Conservation (phyloP, 2,329 filamentous ascomycete species). For the Zasmidium citrigriseum region DNA sequence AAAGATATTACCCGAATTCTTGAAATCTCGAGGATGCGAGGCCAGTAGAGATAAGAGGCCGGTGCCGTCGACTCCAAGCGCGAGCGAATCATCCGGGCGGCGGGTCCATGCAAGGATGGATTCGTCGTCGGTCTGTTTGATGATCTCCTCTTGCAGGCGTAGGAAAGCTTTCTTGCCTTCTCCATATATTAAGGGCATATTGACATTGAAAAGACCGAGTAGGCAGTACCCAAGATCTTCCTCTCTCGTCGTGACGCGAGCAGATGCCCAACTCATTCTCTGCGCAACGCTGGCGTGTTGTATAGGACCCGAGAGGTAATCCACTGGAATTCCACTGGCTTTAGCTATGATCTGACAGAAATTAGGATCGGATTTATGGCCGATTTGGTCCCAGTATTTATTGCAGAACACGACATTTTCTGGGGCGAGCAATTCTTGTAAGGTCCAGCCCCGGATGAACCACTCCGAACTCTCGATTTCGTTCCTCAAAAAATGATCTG, state of each 20-base stretch:
- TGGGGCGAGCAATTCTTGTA: constrained; percentile 19
- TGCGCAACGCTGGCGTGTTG: background rate
- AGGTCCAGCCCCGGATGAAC: constrained; percentile 1
- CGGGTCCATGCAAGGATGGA: constrained; percentile 4
- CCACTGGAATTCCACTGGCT: background rate
- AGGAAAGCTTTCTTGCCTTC: constrained; percentile 8
- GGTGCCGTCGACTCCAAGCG: too few species aligned
- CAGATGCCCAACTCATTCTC: constrained; percentile 16
- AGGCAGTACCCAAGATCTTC: constrained; percentile 50
- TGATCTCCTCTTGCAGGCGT: constrained; percentile 10
- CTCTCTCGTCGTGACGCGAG: constrained; percentile 10
- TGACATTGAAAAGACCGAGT: constrained; percentile 46
- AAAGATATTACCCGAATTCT: background rate
- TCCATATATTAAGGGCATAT: constrained; percentile 35
- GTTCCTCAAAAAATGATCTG: background rate
- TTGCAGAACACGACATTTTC: constrained; percentile 13
- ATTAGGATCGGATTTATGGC: background rate
- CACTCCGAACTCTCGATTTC: background rate
- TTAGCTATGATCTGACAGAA: background rate
- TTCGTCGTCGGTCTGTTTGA: constrained; percentile 6
- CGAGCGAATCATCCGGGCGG: background rate
- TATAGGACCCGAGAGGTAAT: background rate
- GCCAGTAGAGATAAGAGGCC: background rate
- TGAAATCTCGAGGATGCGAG: background rate
- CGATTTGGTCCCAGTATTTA: constrained; percentile 1